phyloP scores from a whole-genome alignment of 2,329 filamentous ascomycete genomes.

The Microcera coccophila region DNA sequence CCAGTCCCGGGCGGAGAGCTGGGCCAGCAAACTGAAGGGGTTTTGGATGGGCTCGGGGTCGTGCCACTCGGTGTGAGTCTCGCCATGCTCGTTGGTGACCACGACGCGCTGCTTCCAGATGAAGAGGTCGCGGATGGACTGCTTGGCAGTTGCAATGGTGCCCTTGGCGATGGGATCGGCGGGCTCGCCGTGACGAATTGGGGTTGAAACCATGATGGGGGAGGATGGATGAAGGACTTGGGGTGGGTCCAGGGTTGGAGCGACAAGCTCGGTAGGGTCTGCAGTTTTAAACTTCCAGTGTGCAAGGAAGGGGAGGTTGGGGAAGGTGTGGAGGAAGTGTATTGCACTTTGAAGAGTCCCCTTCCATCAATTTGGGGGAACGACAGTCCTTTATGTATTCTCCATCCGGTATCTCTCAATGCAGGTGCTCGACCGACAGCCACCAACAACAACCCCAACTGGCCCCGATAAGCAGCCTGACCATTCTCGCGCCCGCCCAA shows the following conservation, averaged over 20 bases:
- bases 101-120: conserved; percentile 71
- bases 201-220: conserved; percentile 6
- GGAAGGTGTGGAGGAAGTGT: not conserved
- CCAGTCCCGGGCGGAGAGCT: conserved; percentile 65
- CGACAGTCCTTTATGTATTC: not conserved
- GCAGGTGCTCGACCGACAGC: not conserved
- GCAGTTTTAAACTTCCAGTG: not conserved
- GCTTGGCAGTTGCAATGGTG: conserved; percentile 59
- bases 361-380: not conserved
- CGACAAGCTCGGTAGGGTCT: not conserved
- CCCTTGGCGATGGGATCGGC: conserved; percentile 67
- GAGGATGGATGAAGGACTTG: conserved; percentile 1
- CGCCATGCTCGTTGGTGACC: conserved; percentile 60
- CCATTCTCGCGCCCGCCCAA: not conserved
- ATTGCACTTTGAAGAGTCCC: not conserved
- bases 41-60: conserved; percentile 63
- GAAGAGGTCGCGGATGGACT: conserved; percentile 62
- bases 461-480: too few species aligned
- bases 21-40: conserved; percentile 63
- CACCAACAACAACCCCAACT: not conserved
- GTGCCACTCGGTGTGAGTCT: conserved; percentile 65
- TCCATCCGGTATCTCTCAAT: not conserved
- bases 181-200: conserved; percentile 36
- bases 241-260: not conserved
- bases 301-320: not conserved